phyloP scores from a whole-genome alignment of 352 stramenopile species.

The Albugo laibachii region DNA sequence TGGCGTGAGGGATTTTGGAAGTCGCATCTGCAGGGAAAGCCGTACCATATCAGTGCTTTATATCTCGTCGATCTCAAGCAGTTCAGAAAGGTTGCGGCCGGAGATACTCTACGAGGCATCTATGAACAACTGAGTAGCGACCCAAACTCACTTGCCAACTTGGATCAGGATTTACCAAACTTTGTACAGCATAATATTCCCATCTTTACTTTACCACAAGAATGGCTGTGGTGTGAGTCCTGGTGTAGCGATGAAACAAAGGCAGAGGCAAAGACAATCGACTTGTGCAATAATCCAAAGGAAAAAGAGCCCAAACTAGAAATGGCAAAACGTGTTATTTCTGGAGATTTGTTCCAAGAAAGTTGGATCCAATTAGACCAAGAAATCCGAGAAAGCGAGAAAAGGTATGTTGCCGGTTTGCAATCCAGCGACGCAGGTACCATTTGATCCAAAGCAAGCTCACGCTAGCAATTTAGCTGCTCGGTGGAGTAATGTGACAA shows the following conservation, averaged over 20 bases:
- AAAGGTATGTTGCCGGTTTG: conserved; percentile 1
- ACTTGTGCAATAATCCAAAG: conserved; percentile 99
- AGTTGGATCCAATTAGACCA: conserved; percentile 97
- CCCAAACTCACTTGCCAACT: conserved; percentile 96
- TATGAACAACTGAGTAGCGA: conserved; percentile 96
- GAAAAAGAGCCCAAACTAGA: conserved; percentile 99
- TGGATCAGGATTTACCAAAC: conserved; percentile 99
- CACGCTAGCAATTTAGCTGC: too few species aligned
- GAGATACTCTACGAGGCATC: conserved; percentile 88
- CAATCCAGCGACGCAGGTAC: background rate
- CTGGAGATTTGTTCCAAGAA: conserved; percentile 91
- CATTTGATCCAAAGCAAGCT: background rate
- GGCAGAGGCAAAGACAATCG: conserved; percentile 95
- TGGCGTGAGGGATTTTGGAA: conserved; percentile 98
- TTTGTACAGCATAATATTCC: conserved; percentile 90
- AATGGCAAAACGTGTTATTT: conserved; percentile 98
- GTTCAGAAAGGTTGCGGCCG: conserved; percentile 88
- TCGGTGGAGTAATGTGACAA: too few species aligned
- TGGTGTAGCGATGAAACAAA: conserved; percentile 99
- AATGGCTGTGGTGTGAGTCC: conserved; percentile 99
- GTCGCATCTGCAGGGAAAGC: conserved; percentile 88
- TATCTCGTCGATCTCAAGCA: conserved; percentile 97
- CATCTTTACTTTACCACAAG: conserved; percentile 93
- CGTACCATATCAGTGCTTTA: conserved; percentile 99
- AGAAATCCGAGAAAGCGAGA: conserved; percentile 80